phyloP scores from a whole-genome alignment of 805 yeast genomes.

The Candida alai region DNA sequence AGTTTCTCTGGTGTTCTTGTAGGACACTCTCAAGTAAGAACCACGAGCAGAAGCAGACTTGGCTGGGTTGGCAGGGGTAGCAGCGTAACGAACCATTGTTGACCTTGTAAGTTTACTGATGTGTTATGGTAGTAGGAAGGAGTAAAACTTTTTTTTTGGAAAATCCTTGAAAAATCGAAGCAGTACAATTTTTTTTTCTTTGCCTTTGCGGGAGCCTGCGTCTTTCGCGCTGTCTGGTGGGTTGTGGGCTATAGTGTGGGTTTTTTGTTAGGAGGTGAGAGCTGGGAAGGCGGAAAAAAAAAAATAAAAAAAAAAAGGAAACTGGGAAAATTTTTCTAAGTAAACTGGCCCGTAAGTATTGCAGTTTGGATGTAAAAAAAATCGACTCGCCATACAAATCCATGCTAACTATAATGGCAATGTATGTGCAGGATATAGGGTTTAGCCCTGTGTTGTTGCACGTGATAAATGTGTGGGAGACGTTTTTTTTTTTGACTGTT shows the following conservation, averaged over 20 bases:
- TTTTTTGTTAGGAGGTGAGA: no score
- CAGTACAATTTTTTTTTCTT: constrained; percentile 2
- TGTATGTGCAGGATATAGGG: neutral
- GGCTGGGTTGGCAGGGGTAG: constrained; percentile 98
- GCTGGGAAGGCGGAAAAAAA: neutral
- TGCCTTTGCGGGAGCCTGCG: neutral
- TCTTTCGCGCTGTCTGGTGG: neutral
- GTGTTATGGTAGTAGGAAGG: constrained; percentile 3
- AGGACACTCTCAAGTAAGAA: constrained; percentile 97
- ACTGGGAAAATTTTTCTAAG: constrained; percentile 1
- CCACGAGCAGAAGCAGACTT: constrained; percentile 99
- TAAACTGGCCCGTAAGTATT: neutral
- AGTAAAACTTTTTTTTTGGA: constrained; percentile 2
- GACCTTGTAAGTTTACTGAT: constrained; percentile 3
- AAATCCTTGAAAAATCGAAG: constrained; percentile 4
- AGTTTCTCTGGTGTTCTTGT: constrained; percentile 99
- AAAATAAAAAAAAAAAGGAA: no score
- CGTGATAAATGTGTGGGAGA: neutral
- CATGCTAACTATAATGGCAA: neutral
- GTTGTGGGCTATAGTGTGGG: no score
- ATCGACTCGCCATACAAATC: neutral
- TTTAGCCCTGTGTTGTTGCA: neutral
- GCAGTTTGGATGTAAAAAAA: constrained; percentile 3
- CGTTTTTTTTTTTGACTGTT: neutral
- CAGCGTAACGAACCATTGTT: constrained; percentile 98